phyloP scores from a whole-genome alignment of 495 filamentous ascomycete species.

The Penicillium waksmanii region DNA sequence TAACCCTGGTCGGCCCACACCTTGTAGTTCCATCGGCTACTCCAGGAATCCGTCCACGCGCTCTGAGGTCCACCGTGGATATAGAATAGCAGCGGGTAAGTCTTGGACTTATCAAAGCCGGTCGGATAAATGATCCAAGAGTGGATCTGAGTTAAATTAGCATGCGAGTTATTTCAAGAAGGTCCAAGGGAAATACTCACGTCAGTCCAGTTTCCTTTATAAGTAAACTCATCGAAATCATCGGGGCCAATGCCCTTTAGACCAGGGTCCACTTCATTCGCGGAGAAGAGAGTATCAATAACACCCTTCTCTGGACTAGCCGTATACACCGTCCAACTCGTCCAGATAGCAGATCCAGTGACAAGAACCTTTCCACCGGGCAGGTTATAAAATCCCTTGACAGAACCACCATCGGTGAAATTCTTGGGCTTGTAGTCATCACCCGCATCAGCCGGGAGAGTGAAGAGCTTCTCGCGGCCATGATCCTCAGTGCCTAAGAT shows the following conservation, averaged over 20 bases:
- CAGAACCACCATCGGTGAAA: slow-evolving; percentile 33
- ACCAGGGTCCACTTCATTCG: slow-evolving; percentile 42
- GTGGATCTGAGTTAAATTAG: slow-evolving; percentile 42
- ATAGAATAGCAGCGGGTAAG: slow-evolving; percentile 53
- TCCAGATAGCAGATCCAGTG: slow-evolving; percentile 38
- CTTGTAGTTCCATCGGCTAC: slow-evolving; percentile 54
- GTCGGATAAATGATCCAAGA: slow-evolving; percentile 53
- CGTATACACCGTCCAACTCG: slow-evolving; percentile 40
- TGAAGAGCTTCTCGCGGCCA: slow-evolving; percentile 36
- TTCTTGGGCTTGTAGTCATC: slow-evolving; percentile 38
- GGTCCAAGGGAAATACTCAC: slow-evolving; percentile 19
- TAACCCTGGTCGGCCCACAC: slow-evolving; percentile 62
- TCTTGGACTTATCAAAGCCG: slow-evolving; percentile 48
- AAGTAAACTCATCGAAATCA: slow-evolving; percentile 45
- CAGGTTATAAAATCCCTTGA: slow-evolving; percentile 34
- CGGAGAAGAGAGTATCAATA: slow-evolving; percentile 31
- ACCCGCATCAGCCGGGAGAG: slow-evolving; percentile 32
- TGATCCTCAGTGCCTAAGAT: slow-evolving; percentile 37
- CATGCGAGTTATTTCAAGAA: no score
- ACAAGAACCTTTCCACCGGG: slow-evolving; percentile 39
- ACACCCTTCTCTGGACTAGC: slow-evolving; percentile 31
- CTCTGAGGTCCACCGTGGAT: slow-evolving; percentile 60
- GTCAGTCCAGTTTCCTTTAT: slow-evolving; percentile 40
- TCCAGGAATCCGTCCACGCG: slow-evolving; percentile 54
- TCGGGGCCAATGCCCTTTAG: slow-evolving; percentile 32